A percentile compares a stretch with the other conserved stretches of the same genome.
phyloP scores from a whole-genome alignment of 306 rosid genomes.

The Inga oerstediana region DNA sequence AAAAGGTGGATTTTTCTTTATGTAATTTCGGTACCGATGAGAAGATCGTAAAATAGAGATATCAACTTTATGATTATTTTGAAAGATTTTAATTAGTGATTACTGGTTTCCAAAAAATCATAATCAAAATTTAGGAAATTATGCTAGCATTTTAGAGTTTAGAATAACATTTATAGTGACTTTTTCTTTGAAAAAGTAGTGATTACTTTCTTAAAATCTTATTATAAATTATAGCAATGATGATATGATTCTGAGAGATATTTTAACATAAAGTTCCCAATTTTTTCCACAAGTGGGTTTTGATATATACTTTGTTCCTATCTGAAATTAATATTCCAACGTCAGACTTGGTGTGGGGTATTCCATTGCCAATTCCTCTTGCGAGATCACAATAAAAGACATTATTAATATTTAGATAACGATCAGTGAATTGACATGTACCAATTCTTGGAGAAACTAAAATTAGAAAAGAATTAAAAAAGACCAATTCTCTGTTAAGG shows the following conservation, averaged over 20 bases:
- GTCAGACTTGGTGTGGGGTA: neutral
- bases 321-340: neutral
- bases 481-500: neutral
- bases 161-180: too few species aligned
- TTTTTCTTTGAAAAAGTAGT: too few species aligned
- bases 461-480: neutral
- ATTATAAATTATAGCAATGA: too few species aligned
- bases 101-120: too few species aligned
- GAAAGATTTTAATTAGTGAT: too few species aligned
- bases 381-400: neutral
- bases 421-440: neutral
- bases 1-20: too few species aligned
- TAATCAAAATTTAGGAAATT: too few species aligned
- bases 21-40: too few species aligned
- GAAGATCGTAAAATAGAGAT: too few species aligned
- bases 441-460: neutral
- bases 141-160: too few species aligned
- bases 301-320: neutral
- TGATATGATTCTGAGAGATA: neutral
- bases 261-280: neutral
- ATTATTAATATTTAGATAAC: neutral
- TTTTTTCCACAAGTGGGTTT: neutral
- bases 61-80: too few species aligned
- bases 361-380: neutral
- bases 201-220: too few species aligned